phyloP scores from a whole-genome alignment of 176 grass and related monocot species.

The Tillandsia fasciculata region DNA sequence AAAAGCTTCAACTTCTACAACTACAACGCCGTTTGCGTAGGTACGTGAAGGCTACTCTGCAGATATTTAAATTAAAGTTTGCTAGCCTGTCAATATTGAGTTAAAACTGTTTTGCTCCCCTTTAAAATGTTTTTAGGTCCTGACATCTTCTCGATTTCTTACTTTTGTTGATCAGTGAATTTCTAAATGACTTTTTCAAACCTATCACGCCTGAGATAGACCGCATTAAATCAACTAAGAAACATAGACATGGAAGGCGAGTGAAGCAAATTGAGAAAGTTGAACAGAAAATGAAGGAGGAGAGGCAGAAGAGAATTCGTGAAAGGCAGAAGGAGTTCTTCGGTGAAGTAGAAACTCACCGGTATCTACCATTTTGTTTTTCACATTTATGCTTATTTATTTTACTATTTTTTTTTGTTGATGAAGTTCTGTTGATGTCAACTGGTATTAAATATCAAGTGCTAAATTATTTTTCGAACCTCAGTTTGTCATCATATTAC shows the following conservation, averaged over 20 bases:
- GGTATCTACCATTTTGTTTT: slow-evolving; percentile 31
- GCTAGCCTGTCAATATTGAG: too few species aligned
- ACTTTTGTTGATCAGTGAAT: slow-evolving; percentile 59
- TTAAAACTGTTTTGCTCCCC: neutral
- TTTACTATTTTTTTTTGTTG: neutral
- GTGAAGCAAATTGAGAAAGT: slow-evolving; percentile 93
- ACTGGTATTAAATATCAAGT: too few species aligned
- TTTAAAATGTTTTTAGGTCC: neutral
- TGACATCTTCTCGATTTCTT: slow-evolving; percentile 18
- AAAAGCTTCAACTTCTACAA: slow-evolving; percentile 96
- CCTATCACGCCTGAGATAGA: slow-evolving; percentile 65
- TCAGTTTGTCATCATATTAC: slow-evolving; percentile 11
- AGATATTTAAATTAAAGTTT: too few species aligned
- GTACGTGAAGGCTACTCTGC: slow-evolving; percentile 21
- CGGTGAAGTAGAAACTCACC: slow-evolving; percentile 84
- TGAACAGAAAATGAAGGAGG: slow-evolving; percentile 99
- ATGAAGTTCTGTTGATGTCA: neutral
- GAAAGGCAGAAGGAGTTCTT: slow-evolving; percentile 99
- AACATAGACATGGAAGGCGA: slow-evolving; percentile 82
- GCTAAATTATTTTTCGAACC: too few species aligned
- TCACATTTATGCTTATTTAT: slow-evolving; percentile 2
- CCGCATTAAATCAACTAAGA: slow-evolving; percentile 80
- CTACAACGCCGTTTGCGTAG: slow-evolving; percentile 81
- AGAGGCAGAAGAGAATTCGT: slow-evolving; percentile 92
- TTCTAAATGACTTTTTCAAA: slow-evolving; percentile 93